phyloP scores from a whole-genome alignment of 495 filamentous ascomycete genomes.

The Pseudevernia furfuracea region DNA sequence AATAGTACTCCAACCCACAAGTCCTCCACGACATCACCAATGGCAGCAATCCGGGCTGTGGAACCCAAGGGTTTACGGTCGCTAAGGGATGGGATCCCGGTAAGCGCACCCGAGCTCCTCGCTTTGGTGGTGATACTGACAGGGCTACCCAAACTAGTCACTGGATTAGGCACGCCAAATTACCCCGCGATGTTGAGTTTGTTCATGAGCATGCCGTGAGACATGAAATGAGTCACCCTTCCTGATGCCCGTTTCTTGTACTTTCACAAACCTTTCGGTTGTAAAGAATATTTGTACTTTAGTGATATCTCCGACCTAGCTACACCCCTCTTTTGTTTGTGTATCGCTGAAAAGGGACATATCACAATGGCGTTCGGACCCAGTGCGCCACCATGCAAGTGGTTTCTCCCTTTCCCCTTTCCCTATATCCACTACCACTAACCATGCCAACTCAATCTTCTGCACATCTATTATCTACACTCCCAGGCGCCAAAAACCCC shows the following conservation, averaged over 20 bases:
- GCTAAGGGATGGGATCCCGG: slow-evolving; percentile 52
- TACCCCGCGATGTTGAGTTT: slow-evolving; percentile 42
- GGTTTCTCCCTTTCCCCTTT: no score
- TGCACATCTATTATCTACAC: no score
- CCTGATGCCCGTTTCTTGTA: background rate
- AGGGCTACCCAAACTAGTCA: slow-evolving; percentile 31
- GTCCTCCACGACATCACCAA: slow-evolving; percentile 54
- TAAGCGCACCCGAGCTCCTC: background rate
- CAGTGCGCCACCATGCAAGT: no score
- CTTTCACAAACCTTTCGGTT: background rate
- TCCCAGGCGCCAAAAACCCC: no score
- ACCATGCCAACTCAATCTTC: no score
- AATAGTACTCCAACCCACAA: slow-evolving; percentile 49
- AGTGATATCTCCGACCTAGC: no score
- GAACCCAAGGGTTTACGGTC: slow-evolving; percentile 46
- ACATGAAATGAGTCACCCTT: no score
- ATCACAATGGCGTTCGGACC: no score
- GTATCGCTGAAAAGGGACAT: no score
- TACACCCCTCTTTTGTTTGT: background rate
- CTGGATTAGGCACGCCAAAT: slow-evolving; percentile 51
- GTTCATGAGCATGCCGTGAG: slow-evolving; percentile 32
- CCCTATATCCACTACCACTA: no score
- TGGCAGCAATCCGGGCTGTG: slow-evolving; percentile 54
- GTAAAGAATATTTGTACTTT: no score
- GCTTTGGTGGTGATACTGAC: background rate